Conservation (phyloP, 768 basidiomycete species). For the Stropharia rugosoannulata region DNA sequence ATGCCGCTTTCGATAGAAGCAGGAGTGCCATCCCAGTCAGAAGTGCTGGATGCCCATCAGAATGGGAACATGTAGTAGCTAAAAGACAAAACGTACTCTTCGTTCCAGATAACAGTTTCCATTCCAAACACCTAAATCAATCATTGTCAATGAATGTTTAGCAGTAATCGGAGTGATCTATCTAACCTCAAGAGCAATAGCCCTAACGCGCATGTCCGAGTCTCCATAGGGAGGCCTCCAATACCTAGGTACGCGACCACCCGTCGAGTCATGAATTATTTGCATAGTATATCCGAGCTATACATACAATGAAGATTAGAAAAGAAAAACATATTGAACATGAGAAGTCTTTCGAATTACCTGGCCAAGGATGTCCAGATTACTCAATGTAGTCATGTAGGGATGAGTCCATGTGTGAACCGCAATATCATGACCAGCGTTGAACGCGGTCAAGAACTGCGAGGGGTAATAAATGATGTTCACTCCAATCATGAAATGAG, state of each 20-base stretch:
- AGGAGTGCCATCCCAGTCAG: conserved; percentile 71
- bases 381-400: conserved; percentile 77
- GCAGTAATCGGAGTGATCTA: neutral
- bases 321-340: neutral
- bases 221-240: conserved; percentile 94
- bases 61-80: neutral
- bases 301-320: conserved; percentile 2
- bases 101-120: conserved; percentile 87
- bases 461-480: conserved; percentile 64
- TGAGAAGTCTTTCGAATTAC: conserved; percentile 21
- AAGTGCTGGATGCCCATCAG: conserved; percentile 42
- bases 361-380: conserved; percentile 68
- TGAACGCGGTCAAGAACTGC: conserved; percentile 54
- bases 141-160: neutral
- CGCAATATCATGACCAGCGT: conserved; percentile 44
- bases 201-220: conserved; percentile 77
- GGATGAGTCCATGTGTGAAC: conserved; percentile 74
- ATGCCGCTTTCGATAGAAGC: conserved; percentile 47
- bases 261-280: conserved; percentile 77
- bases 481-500: conserved; percentile 88
- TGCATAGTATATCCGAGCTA: conserved; percentile 80
- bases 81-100: conserved; percentile 54
- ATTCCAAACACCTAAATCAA: conserved; percentile 62
- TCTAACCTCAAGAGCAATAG: conserved; percentile 77
- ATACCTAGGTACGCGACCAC: conserved; percentile 66